Evolutionary conservation across 2,329 filamentous ascomycete genomes (phyloP).

Genomic region (Didymella pomorum): DNA sequence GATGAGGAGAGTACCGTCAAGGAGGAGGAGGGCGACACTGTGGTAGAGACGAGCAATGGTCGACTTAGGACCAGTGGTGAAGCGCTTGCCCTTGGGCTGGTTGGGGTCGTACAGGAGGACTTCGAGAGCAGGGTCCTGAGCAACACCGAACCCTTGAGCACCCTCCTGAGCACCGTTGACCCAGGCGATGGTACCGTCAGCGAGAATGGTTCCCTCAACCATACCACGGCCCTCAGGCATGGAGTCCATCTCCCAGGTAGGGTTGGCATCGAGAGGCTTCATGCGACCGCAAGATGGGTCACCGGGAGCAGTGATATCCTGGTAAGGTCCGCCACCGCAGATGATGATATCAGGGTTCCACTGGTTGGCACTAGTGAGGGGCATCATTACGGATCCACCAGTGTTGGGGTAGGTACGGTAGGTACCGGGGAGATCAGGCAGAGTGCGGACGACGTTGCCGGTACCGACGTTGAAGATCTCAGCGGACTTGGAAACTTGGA

Average conservation of each 20-base stretch:
- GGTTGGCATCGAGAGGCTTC: slow-evolving; percentile 57
- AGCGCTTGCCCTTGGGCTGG: slow-evolving; percentile 61
- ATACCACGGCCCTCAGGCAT: slow-evolving; percentile 68
- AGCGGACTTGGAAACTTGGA: slow-evolving; percentile 65
- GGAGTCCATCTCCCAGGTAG: slow-evolving; percentile 64
- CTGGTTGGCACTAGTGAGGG: slow-evolving; percentile 60
- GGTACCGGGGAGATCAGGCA: slow-evolving; percentile 63
- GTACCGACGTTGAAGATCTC: slow-evolving; percentile 63
- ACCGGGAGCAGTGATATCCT: slow-evolving; percentile 66
- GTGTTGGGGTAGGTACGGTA: slow-evolving; percentile 69
- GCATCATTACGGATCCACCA: slow-evolving; percentile 65
- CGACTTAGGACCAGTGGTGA: slow-evolving; percentile 56
- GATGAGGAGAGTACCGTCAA: slow-evolving; percentile 67
- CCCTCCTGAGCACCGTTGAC: slow-evolving; percentile 67
- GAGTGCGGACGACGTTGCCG: slow-evolving; percentile 55
- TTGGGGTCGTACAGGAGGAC: slow-evolving; percentile 66
- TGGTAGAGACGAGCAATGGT: slow-evolving; percentile 64
- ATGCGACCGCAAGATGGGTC: slow-evolving; percentile 67
- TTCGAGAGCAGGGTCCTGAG: slow-evolving; percentile 61
- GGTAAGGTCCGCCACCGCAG: slow-evolving; percentile 67
- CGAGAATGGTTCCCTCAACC: slow-evolving; percentile 67
- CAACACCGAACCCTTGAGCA: slow-evolving; percentile 68
- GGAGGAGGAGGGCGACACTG: slow-evolving; percentile 65
- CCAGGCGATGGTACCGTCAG: slow-evolving; percentile 70
- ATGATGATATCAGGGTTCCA: slow-evolving; percentile 65